phyloP scores from a whole-genome alignment of 257 asterid genomes.

The Marsdenia floribunda region DNA sequence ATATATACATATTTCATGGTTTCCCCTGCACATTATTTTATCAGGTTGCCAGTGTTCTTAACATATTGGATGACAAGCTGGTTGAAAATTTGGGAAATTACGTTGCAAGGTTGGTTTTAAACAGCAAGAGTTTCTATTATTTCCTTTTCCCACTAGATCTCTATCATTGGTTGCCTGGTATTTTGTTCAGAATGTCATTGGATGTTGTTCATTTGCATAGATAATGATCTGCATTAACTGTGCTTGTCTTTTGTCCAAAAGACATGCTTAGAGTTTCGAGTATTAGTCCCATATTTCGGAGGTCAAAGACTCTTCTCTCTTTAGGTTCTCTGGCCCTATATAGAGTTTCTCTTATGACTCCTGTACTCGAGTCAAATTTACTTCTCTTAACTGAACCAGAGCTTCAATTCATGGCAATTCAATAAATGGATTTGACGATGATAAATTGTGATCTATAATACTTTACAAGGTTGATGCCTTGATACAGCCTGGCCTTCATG shows the following conservation, averaged over 20 bases:
- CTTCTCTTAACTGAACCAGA: not conserved
- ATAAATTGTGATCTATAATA: not conserved
- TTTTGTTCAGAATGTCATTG: not conserved
- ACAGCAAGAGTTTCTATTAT: not conserved
- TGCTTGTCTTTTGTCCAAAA: not conserved
- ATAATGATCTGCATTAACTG: not conserved
- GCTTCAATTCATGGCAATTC: not conserved
- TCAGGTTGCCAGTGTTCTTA: constrained; percentile 86
- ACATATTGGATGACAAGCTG: constrained; percentile 78
- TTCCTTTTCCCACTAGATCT: not conserved
- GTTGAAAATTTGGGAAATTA: constrained; percentile 67
- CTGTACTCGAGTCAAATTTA: not conserved
- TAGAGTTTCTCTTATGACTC: too few relatives aligned
- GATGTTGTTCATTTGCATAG: not conserved
- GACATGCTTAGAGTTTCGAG: not conserved
- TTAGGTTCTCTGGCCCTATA: not conserved
- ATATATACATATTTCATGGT: not conserved
- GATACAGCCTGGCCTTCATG: not conserved
- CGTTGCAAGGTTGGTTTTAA: constrained; percentile 59
- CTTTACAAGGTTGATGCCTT: not conserved
- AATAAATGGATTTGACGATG: not conserved
- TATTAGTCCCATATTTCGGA: too few relatives aligned
- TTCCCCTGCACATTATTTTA: constrained; percentile 15
- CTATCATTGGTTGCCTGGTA: not conserved
- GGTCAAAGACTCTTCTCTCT: not conserved